Evolutionary conservation across 164 flowering plant genomes (phyloP).

Genomic region (Santalum album): DNA sequence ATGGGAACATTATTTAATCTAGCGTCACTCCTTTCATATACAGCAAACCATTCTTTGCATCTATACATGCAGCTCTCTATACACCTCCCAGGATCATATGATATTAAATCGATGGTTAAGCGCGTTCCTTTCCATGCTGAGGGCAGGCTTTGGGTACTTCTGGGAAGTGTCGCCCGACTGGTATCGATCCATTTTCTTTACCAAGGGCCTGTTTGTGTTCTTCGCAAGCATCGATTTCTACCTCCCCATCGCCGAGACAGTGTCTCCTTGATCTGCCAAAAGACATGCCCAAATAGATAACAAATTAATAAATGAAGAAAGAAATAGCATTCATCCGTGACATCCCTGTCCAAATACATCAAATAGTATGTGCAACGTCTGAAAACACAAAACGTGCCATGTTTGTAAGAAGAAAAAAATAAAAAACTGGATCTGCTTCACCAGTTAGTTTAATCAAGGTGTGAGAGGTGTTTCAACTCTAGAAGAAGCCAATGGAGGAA

Average conservation of each 20-base stretch:
- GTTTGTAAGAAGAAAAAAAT: too few species aligned
- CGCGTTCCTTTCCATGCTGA: neutral
- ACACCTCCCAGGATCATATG: neutral
- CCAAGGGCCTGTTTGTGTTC: constrained; percentile 65
- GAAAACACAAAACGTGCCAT: too few species aligned
- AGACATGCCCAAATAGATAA: neutral
- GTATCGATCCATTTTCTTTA: constrained; percentile 13
- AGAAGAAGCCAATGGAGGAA: too few species aligned
- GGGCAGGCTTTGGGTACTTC: constrained; percentile 2
- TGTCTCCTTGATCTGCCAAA: constrained; percentile 30
- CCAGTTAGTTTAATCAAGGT: too few species aligned
- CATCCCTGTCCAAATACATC: too few species aligned
- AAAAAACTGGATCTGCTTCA: too few species aligned
- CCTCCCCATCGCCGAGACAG: constrained; percentile 28
- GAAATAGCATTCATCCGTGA: too few species aligned
- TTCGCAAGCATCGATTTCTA: constrained; percentile 40
- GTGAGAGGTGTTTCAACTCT: too few species aligned
- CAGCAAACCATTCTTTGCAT: constrained; percentile 10
- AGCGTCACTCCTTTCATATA: constrained; percentile 10
- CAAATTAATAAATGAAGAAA: neutral
- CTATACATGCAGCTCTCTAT: constrained; percentile 14
- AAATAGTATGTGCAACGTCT: too few species aligned
- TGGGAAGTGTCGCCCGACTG: neutral
- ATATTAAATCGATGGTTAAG: neutral
- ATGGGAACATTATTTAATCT: neutral